Conservation (phyloP, 768 basidiomycete genomes). For the Russula brevipes region DNA sequence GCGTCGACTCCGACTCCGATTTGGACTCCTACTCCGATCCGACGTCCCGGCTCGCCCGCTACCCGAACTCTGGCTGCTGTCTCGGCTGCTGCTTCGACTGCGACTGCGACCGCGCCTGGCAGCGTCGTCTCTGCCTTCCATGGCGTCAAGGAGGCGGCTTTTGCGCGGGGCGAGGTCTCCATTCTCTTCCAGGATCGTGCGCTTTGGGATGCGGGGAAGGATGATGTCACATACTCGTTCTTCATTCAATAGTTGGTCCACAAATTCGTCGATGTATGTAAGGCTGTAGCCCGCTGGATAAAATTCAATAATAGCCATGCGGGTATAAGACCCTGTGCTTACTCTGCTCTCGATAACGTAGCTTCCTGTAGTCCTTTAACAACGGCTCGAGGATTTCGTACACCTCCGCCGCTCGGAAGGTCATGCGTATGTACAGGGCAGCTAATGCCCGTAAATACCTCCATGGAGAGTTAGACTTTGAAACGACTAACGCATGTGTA, state of each 20-base stretch:
- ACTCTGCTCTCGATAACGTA: conserved; percentile 80
- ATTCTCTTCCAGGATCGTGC: conserved; percentile 85
- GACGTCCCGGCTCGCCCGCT: conserved; percentile 28
- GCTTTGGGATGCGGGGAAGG: conserved; percentile 80
- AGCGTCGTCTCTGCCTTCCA: conserved; percentile 67
- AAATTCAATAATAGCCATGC: neutral
- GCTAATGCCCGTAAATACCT: conserved; percentile 94
- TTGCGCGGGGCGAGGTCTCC: conserved; percentile 82
- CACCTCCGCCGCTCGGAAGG: conserved; percentile 84
- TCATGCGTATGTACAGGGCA: conserved; percentile 91
- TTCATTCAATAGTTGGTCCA: conserved; percentile 75
- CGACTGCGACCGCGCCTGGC: conserved; percentile 40
- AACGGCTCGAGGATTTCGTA: conserved; percentile 92
- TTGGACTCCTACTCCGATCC: conserved; percentile 32
- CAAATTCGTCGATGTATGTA: conserved; percentile 88
- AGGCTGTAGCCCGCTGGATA: conserved; percentile 76
- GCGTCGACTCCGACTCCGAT: conserved; percentile 30
- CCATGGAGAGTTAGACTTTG: neutral
- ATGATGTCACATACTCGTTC: conserved; percentile 97
- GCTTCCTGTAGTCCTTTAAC: conserved; percentile 88
- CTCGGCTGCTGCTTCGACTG: conserved; percentile 35
- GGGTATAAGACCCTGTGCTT: conserved; percentile 29
- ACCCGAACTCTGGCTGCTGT: conserved; percentile 33
- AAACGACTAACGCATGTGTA: neutral
- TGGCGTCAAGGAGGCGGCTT: conserved; percentile 80